Evolutionary conservation across 331 rosid species (phyloP).

Genomic region (Dryas integrifolia): DNA sequence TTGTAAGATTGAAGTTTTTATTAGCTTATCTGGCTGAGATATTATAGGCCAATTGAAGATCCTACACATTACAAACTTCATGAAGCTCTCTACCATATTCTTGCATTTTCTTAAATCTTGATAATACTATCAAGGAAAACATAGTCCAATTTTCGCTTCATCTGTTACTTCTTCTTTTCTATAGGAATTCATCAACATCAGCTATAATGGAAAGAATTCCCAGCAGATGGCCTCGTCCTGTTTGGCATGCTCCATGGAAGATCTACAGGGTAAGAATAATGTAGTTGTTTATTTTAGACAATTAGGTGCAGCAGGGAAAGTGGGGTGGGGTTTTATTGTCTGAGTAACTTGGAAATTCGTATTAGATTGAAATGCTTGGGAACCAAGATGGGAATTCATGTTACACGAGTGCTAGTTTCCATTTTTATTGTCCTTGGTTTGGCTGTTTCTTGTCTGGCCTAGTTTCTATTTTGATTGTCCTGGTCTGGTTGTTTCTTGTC

Average conservation of each 20-base stretch:
- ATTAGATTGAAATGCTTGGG: not conserved
- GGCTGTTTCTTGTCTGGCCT: not conserved
- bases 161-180: conserved; percentile 25
- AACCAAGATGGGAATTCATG: not conserved
- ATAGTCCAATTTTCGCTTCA: conserved; percentile 18
- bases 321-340: not conserved
- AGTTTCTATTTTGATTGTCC: not conserved
- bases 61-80: not conserved
- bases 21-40: not conserved
- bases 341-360: not conserved
- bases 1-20: not conserved
- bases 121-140: conserved; percentile 9
- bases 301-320: not conserved
- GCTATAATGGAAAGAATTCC: conserved; percentile 96
- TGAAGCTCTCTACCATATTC: not conserved
- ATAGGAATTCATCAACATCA: conserved; percentile 72
- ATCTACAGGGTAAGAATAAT: conserved; percentile 69
- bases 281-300: not conserved
- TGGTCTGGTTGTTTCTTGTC: not conserved
- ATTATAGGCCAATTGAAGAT: not conserved
- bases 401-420: not conserved
- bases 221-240: conserved; percentile 98
- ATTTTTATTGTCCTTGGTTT: not conserved
- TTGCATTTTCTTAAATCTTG: conserved; percentile 6
- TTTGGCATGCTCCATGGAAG: conserved; percentile 99